Conservation (phyloP, 805 yeast species). For the Hanseniaspora guilliermondii region DNA sequence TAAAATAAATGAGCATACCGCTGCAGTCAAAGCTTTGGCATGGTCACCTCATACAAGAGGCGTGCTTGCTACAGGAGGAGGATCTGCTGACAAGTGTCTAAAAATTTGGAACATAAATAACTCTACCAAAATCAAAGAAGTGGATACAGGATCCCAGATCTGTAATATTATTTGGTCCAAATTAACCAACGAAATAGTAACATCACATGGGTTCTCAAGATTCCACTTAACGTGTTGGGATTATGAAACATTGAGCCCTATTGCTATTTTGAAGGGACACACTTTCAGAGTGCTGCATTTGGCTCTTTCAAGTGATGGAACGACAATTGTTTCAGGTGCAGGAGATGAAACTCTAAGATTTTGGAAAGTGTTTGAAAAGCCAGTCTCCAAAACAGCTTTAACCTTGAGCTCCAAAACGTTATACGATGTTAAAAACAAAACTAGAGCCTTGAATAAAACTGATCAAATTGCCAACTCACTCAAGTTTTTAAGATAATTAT, state of each 20-base stretch:
- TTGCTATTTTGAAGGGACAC: conserved; percentile 89
- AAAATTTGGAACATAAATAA: conserved; percentile 86
- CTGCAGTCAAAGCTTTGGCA: conserved; percentile 92
- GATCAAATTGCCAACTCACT: conserved; percentile 7
- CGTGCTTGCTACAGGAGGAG: conserved; percentile 88
- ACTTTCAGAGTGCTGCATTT: conserved; percentile 82
- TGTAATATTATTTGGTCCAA: conserved; percentile 90
- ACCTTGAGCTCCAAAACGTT: not conserved
- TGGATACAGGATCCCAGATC: conserved; percentile 94
- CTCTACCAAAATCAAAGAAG: conserved; percentile 59
- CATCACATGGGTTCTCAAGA: conserved; percentile 87
- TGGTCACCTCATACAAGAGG: conserved; percentile 98
- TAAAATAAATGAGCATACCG: conserved; percentile 69
- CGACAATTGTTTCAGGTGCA: conserved; percentile 93
- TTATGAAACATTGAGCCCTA: conserved; percentile 79
- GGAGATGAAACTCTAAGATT: conserved; percentile 94
- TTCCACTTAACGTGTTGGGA: conserved; percentile 91
- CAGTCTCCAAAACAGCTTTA: not conserved
- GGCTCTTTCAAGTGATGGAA: conserved; percentile 89
- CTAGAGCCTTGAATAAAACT: not conserved
- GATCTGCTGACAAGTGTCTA: conserved; percentile 82
- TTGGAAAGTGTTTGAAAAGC: conserved; percentile 86
- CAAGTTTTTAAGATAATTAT: not conserved
- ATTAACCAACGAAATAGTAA: conserved; percentile 81
- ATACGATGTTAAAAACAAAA: not conserved